Base-by-base conservation (phyloP, 2,329 filamentous ascomycete genomes). In the Myotisia sp. region DNA sequence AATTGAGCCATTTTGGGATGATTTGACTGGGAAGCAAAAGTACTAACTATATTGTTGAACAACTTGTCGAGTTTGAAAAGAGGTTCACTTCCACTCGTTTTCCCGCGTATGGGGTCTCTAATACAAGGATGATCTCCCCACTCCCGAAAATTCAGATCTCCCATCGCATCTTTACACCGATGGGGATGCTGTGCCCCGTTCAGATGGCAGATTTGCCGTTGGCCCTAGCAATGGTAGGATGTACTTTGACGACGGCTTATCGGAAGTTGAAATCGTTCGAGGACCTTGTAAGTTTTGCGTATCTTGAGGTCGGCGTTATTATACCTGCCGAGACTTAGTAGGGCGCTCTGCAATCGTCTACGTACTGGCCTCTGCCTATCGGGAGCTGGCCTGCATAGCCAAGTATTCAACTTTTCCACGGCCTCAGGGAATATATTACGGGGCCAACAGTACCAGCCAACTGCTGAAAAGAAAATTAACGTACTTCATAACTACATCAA, bases 31-130 rank as follows among this genome's bases (percentile, higher is more conserved):
- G n/a, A n/a, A n/a, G n/a, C n/a, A n/a, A n/a, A n/a, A n/a, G n/a
- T n/a, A n/a, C n/a, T n/a, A n/a, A n/a, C n/a, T n/a, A n/a, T n/a
- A 16, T 19, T 34, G 3, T 37, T 21, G 5, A 44, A 47, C 24
- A 46, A 48, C n/a, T 53, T 54, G 27, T 53, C 48, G 55, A 59
- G 42, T 52, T 54, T 21, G 55, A 54, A n/a, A 59, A 52, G 12
- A 45, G 56, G 35, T 47, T 55, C 6, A 21, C 42, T 6, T 35
- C 39, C 18, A 44, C 43, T 17, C 41, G 38, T 34, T 47, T 50
- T 33, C 29, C 38, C 3, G 36, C 40, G 20, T 33, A 42, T 29
- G 47, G 46, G 14, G 34, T 1, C 28, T 49, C n/a, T 47, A 47
- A 33, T 46, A 47, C 29, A 42, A 40, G 29, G 14, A 41, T 3